Percentiles rank a stretch among this genome's conserved stretches.
Evolutionary conservation across 164 flowering plant genomes (phyloP).

Genomic region (Liquidambar formosana): DNA sequence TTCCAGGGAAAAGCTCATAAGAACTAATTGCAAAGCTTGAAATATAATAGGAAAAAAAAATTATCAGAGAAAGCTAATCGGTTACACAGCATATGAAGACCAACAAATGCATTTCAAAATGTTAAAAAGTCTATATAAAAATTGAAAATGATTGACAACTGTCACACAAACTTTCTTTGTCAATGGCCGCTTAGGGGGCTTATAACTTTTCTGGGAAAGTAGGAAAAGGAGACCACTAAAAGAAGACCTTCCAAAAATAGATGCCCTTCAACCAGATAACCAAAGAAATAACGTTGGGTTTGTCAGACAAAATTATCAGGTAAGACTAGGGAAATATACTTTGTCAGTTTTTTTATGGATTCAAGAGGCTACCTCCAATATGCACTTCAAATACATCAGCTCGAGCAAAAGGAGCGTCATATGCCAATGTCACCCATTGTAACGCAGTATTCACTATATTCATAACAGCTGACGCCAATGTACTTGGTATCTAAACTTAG

Average conservation of each 20-base stretch:
- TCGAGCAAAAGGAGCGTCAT: constrained; percentile 69
- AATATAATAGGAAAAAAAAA: too few relatives aligned
- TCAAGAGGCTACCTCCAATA: constrained; percentile 58
- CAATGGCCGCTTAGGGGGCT: constrained; percentile 88
- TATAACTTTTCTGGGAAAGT: constrained; percentile 89
- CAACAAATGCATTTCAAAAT: too few relatives aligned
- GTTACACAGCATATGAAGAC: too few relatives aligned
- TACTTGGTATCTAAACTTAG: neutral
- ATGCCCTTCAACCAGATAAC: too few relatives aligned
- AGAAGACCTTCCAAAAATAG: constrained; percentile 86
- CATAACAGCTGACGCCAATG: constrained; percentile 27
- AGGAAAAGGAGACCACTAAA: constrained; percentile 65
- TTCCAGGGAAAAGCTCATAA: too few relatives aligned
- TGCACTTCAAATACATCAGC: constrained; percentile 88
- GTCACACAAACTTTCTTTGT: constrained; percentile 54
- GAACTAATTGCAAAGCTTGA: too few relatives aligned
- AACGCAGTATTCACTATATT: constrained; percentile 38
- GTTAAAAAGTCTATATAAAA: too few relatives aligned
- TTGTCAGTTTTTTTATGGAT: neutral
- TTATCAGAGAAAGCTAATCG: too few relatives aligned
- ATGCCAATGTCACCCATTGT: constrained; percentile 48
- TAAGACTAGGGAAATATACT: neutral
- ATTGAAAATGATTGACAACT: too few relatives aligned
- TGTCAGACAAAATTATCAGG: neutral
- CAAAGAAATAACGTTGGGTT: constrained; percentile 18